Evolutionary conservation across 805 yeast genomes (phyloP).

Genomic region (Starmera dryadoides): DNA sequence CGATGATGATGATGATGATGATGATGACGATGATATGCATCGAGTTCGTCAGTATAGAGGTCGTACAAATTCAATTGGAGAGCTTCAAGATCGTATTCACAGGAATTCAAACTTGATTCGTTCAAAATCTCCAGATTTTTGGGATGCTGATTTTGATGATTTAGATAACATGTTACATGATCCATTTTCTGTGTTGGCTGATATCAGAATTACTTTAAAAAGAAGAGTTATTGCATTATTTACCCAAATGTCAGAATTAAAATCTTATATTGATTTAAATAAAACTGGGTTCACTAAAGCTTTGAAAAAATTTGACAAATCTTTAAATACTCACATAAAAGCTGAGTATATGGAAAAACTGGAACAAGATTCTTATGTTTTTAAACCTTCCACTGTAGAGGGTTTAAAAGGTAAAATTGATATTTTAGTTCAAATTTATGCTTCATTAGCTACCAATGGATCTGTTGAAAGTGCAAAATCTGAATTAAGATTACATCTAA

Average conservation of each 20-base stretch:
- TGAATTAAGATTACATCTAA: slow-evolving; percentile 47
- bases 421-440: slow-evolving; percentile 46
- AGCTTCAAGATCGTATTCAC: slow-evolving; percentile 12
- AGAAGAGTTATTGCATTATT: slow-evolving; percentile 59
- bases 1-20: slow-evolving; percentile 16
- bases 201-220: slow-evolving; percentile 49
- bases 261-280: slow-evolving; percentile 78
- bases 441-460: slow-evolving; percentile 39
- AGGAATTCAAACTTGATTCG: slow-evolving; percentile 10
- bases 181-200: slow-evolving; percentile 17
- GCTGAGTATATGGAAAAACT: slow-evolving; percentile 47
- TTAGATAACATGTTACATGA: slow-evolving; percentile 14
- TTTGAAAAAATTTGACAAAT: slow-evolving; percentile 86
- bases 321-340: slow-evolving; percentile 54
- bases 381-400: slow-evolving; percentile 39
- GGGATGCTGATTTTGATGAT: slow-evolving; percentile 17
- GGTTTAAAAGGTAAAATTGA: slow-evolving; percentile 46
- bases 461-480: slow-evolving; percentile 35
- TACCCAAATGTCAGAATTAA: slow-evolving; percentile 73
- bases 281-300: slow-evolving; percentile 86
- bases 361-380: slow-evolving; percentile 43
- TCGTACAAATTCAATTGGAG: slow-evolving; percentile 14
- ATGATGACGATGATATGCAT: slow-evolving; percentile 24
- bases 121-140: slow-evolving; percentile 18
- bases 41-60: slow-evolving; percentile 13